Base-by-base conservation (phyloP, 306 rosid species). In the Quercus mongolica region DNA sequence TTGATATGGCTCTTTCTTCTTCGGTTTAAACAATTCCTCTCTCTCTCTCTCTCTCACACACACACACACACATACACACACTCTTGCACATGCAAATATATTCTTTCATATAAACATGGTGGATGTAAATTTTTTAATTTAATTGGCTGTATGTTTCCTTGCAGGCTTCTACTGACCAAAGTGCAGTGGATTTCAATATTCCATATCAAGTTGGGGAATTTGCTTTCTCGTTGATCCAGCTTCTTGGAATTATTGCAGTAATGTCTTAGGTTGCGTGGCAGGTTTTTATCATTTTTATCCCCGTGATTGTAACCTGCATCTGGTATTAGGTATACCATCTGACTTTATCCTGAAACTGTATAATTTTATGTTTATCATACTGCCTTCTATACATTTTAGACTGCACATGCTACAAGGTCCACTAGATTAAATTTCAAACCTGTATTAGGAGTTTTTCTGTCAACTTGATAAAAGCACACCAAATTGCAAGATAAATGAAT, bases 131-230 rank as follows among this genome's bases (percentile, higher is more conserved):
- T 21, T 26, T 19, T 23, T 46, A 28, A n/a, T 3, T 49, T 19
- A 49, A 72, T 19, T 44, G 7, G 10, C 4, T 30, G 21, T 7
- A 18, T 38, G n/a, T 77, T 80, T 72, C 62, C 28, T 70, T 83
- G 67, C 83, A 86, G 89, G 89, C 89, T 82, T 88, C 92, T 23
- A 81, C 90, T 1, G 89, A 88, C 74, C 89, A 88, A 77, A 88
- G 80, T 77, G 65, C 84, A 6, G 79, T 88, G n/a, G 90, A 86
- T 76, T 12, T 71, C 81, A 80, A 46, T 79, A 86, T 86, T 63
- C 71, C 84, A 7, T 44, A 4, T 71, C 86, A 72, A 77, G 35
- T 86, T 65, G 90, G 63, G 6, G 1, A 76, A 26, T 71, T 86
- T 33, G 82, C 88, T 74, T 64, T 83, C 83, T 73, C 81, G 4